phyloP scores from a whole-genome alignment of 2,329 filamentous ascomycete species.

The Xylariales sp. region DNA sequence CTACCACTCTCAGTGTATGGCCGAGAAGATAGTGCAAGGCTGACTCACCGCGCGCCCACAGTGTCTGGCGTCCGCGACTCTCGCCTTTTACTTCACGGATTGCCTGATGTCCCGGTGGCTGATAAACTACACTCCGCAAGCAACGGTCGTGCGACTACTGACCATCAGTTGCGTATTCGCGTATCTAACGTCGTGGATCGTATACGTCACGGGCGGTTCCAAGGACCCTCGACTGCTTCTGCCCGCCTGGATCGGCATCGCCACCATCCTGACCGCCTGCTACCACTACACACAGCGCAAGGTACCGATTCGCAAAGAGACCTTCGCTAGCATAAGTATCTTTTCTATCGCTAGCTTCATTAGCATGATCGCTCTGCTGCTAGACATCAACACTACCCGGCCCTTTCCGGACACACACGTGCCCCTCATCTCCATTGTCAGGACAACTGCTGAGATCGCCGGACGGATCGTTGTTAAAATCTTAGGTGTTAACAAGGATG shows the following conservation, averaged over 20 bases:
- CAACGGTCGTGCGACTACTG: slow-evolving; percentile 82
- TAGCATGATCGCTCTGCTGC: slow-evolving; percentile 76
- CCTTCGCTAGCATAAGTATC: slow-evolving; percentile 79
- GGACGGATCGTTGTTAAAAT: slow-evolving; percentile 44
- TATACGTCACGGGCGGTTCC: slow-evolving; percentile 76
- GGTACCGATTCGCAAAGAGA: slow-evolving; percentile 83
- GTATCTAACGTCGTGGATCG: slow-evolving; percentile 78
- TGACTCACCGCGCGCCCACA: slow-evolving; percentile 49
- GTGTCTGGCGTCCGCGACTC: slow-evolving; percentile 81
- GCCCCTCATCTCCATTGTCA: slow-evolving; percentile 43
- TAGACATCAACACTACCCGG: slow-evolving; percentile 73
- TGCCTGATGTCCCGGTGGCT: slow-evolving; percentile 89
- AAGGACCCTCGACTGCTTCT: slow-evolving; percentile 77
- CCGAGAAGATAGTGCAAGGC: neutral
- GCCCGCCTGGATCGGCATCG: slow-evolving; percentile 82
- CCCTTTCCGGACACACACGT: slow-evolving; percentile 65
- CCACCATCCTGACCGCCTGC: slow-evolving; percentile 77
- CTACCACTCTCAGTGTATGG: neutral
- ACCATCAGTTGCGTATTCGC: slow-evolving; percentile 80
- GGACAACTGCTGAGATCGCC: slow-evolving; percentile 39
- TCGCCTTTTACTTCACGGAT: slow-evolving; percentile 86
- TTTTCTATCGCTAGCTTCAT: slow-evolving; percentile 82
- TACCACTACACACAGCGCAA: slow-evolving; percentile 83
- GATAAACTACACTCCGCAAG: slow-evolving; percentile 83
- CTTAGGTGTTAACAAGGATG: slow-evolving; percentile 45